A percentile compares a stretch with the other conserved stretches of the same genome.
These are phyloP conservation scores for Trypanosoma brucei DNA, from an alignment of 208 protist species.

Conservation along the genomic window DNA sequence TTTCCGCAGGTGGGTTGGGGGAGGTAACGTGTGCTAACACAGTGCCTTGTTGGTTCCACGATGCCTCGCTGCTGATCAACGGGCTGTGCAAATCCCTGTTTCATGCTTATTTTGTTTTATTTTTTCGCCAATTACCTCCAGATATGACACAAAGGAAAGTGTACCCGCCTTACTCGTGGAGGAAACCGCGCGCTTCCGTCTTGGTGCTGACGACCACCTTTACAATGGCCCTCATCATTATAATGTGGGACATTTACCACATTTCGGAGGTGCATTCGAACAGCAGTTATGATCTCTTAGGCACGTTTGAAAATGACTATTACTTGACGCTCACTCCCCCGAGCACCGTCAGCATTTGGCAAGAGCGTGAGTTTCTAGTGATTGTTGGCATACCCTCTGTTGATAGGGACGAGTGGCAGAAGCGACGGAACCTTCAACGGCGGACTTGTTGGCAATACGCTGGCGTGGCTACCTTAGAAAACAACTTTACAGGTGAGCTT, in stretches of 20 bases:
- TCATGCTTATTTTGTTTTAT: too few relatives aligned
- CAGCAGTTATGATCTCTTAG: background rate
- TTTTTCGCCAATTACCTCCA: too few relatives aligned
- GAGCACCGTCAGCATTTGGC: background rate
- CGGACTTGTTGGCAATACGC: constrained; percentile 33
- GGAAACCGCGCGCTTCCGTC: too few relatives aligned
- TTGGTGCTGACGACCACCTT: background rate
- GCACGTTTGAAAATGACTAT: background rate
- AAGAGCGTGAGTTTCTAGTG: background rate
- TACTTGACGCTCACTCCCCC: background rate
- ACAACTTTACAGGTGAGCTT: constrained; percentile 28
- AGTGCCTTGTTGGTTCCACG: too few relatives aligned
- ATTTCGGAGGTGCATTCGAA: background rate
- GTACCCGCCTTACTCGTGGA: too few relatives aligned
- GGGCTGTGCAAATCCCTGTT: too few relatives aligned
- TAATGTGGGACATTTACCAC: background rate
- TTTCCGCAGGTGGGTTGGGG: too few relatives aligned
- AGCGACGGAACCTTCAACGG: constrained; percentile 32
- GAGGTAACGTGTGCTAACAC: too few relatives aligned
- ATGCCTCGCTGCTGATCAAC: too few relatives aligned
- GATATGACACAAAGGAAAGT: too few relatives aligned
- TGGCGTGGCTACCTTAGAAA: constrained; percentile 30
- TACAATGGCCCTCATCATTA: background rate
- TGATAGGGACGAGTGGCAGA: constrained; percentile 22
- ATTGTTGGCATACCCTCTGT: constrained; percentile 33